Evolutionary conservation across 441 rosid species (phyloP).

Genomic region (Hypseocharis bilobata): DNA sequence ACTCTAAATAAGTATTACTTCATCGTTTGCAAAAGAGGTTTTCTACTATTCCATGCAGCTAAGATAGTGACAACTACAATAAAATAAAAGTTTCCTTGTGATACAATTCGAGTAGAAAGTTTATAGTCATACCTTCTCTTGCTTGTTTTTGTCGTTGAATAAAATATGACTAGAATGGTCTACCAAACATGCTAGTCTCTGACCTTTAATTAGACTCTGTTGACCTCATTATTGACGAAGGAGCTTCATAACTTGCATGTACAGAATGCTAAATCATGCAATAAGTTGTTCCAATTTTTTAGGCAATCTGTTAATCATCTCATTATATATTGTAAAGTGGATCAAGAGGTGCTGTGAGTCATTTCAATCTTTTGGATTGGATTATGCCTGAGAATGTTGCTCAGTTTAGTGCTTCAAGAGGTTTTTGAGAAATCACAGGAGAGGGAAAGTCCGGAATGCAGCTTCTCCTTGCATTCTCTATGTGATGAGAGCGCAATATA

Average conservation of each 20-base stretch:
- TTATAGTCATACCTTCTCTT: background rate
- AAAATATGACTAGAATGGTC: background rate
- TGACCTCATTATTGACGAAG: background rate
- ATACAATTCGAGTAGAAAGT: background rate
- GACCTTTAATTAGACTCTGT: background rate
- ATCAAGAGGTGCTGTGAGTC: background rate
- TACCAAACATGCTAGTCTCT: slow-evolving; percentile 1
- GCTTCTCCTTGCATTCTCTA: too few species aligned
- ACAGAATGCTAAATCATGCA: background rate
- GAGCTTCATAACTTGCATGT: background rate
- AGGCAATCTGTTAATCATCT: too few species aligned
- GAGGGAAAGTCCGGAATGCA: too few species aligned
- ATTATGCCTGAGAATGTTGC: too few species aligned
- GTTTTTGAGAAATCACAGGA: too few species aligned
- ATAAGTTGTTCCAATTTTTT: background rate
- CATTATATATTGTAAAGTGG: background rate
- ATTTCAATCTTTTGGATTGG: background rate
- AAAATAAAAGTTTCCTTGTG: background rate
- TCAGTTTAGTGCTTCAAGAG: too few species aligned
- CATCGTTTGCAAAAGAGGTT: background rate
- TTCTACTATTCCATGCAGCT: background rate
- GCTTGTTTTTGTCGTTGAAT: background rate
- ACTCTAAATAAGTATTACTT: background rate
- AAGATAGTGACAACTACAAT: background rate
- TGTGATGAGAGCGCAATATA: too few species aligned